Evolutionary conservation across 2,329 filamentous ascomycete genomes (phyloP).

Genomic region (Fusarium zealandicum): DNA sequence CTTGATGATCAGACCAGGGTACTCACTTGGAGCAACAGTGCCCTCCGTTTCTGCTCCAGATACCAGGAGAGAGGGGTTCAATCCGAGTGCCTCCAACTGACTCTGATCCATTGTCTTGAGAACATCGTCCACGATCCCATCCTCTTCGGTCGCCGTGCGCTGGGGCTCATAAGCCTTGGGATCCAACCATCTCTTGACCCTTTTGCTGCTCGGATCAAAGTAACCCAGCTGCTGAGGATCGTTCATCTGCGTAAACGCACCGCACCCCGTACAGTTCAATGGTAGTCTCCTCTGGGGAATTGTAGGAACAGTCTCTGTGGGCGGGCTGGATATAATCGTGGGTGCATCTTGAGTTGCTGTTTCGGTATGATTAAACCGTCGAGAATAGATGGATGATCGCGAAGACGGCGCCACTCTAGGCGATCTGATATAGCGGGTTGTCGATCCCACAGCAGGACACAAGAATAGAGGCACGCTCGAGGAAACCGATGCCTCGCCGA

Average conservation of each 20-base stretch:
- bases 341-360: constrained; percentile 11
- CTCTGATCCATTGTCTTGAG: constrained; percentile 53
- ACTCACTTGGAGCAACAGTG: constrained; percentile 28
- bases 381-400: constrained; percentile 27
- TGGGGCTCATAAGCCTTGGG: constrained; percentile 28
- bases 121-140: constrained; percentile 56
- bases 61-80: constrained; percentile 53
- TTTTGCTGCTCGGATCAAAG: constrained; percentile 60
- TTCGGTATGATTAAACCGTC: constrained; percentile 42
- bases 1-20: not conserved
- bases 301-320: not conserved
- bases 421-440: constrained; percentile 21
- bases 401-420: constrained; percentile 12
- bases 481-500: constrained; percentile 47
- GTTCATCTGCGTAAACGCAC: constrained; percentile 66
- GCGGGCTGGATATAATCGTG: not conserved
- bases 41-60: constrained; percentile 39
- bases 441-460: constrained; percentile 53
- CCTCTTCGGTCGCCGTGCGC: constrained; percentile 45
- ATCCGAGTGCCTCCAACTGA: constrained; percentile 54
- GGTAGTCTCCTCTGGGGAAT: constrained; percentile 52
- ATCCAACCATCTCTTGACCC: constrained; percentile 57
- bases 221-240: constrained; percentile 62
- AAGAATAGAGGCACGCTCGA: constrained; percentile 56
- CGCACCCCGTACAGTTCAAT: constrained; percentile 68